These are phyloP conservation scores for Entomophthora muscae DNA, from an alignment of 371 early-diverging fungal species.

Conservation along the genomic window DNA sequence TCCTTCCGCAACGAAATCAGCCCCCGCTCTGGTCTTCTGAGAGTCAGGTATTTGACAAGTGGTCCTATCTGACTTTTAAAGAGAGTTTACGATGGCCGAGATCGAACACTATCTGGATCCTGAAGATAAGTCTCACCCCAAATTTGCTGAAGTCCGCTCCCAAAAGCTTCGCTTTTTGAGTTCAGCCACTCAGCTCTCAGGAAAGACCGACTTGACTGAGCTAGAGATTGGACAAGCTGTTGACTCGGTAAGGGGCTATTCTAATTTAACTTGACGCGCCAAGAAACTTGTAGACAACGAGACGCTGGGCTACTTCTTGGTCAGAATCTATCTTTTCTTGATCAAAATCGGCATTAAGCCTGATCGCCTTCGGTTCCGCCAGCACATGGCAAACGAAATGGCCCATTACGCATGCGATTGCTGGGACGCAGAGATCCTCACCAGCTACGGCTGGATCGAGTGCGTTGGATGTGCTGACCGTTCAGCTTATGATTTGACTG, in stretches of 20 bases:
- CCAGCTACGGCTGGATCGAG: slow-evolving; percentile 97
- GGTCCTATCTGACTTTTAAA: slow-evolving; percentile 10
- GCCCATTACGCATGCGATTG: slow-evolving; percentile 99
- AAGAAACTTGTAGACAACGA: slow-evolving; percentile 85
- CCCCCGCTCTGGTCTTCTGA: slow-evolving; percentile 92
- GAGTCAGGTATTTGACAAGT: slow-evolving; percentile 56
- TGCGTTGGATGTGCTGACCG: slow-evolving; percentile 99
- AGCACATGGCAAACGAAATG: slow-evolving; percentile 99
- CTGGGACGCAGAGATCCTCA: slow-evolving; percentile 96
- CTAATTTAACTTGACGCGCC: neutral
- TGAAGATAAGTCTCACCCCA: slow-evolving; percentile 77
- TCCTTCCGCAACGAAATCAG: slow-evolving; percentile 99
- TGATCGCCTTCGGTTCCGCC: slow-evolving; percentile 89
- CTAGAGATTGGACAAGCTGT: slow-evolving; percentile 95
- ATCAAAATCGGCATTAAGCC: slow-evolving; percentile 84
- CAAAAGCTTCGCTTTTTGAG: slow-evolving; percentile 61
- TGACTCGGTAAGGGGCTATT: slow-evolving; percentile 21
- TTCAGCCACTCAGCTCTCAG: slow-evolving; percentile 55
- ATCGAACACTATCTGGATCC: slow-evolving; percentile 99
- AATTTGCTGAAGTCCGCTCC: slow-evolving; percentile 73
- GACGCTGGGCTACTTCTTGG: slow-evolving; percentile 98
- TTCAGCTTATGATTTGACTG: slow-evolving; percentile 93
- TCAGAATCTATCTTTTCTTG: slow-evolving; percentile 88
- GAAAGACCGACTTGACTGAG: slow-evolving; percentile 40
- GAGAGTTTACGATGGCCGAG: slow-evolving; percentile 99